A percentile compares a stretch with the other conserved stretches of the same genome.
Evolutionary conservation across 345 rosid genomes (phyloP).

Genomic region (Anastatica hierochuntica): DNA sequence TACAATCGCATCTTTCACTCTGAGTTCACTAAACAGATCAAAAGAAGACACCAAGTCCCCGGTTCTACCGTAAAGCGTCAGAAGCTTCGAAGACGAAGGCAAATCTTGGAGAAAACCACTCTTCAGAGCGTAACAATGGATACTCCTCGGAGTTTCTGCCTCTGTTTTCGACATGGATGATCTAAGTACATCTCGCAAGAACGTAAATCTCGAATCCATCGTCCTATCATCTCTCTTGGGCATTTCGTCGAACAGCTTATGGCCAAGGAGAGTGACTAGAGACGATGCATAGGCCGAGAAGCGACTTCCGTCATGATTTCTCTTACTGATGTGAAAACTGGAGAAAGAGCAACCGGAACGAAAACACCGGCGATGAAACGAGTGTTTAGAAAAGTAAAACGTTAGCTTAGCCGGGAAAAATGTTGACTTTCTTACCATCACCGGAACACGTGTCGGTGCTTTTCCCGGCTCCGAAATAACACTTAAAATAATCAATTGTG

Average conservation of each 20-base stretch:
- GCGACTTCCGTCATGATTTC: constrained; percentile 11
- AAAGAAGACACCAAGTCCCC: constrained; percentile 26
- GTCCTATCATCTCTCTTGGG: constrained; percentile 20
- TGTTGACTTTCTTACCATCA: constrained; percentile 2
- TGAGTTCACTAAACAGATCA: constrained; percentile 34
- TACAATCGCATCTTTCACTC: constrained; percentile 39
- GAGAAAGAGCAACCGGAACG: not conserved
- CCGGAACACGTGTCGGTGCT: not conserved
- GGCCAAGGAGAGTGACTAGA: constrained; percentile 16
- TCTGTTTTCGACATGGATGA: constrained; percentile 15
- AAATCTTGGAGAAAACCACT: constrained; percentile 38
- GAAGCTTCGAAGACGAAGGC: constrained; percentile 37
- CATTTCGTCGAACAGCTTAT: constrained; percentile 37
- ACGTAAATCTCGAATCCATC: constrained; percentile 4
- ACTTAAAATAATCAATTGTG: no score
- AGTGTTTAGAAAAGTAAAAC: not conserved
- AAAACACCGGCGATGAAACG: not conserved
- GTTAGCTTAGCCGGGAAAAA: not conserved
- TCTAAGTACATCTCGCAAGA: constrained; percentile 28
- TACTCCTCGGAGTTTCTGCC: constrained; percentile 6
- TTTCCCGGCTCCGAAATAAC: no score
- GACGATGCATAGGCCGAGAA: not conserved
- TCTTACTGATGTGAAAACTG: not conserved
- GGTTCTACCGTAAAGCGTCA: constrained; percentile 36
- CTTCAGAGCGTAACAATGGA: constrained; percentile 55